Evolutionary conservation across 148 eudicot species (phyloP), one percentile per base, ranked within the genome.

Genomic region (Bassia scoparia): DNA sequence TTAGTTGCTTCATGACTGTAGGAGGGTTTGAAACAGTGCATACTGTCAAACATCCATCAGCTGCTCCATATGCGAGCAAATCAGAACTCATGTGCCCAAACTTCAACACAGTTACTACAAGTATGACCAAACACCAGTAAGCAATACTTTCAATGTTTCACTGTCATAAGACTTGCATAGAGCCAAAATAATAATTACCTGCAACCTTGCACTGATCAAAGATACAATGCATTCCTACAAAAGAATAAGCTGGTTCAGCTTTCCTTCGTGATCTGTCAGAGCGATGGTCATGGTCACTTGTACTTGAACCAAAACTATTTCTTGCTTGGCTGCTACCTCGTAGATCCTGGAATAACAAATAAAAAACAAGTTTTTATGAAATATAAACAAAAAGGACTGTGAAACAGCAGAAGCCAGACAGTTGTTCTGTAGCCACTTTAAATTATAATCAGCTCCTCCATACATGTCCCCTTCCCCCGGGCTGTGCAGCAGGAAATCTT

Each of bases 211-310:
- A 88, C 75, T 95, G 96, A 82, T 95, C 97, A 84, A 95, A 95
- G 74, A 95, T 91, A 81, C 93, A 95, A 79, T 95, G 97, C 98
- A 95, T 94, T 79, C 98, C 98, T 24, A 91, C 91, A 75, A 91
- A 94, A 54, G 98, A 89, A 86, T 94, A 94, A 69, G 91, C 97
- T n/a, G 84, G 92, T 87, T 95, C 98, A 52, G 67, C 77, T 88
- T 80, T 89, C 80, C 67, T 88, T 66, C 81, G 85, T 67, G 86
- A 83, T 66, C 74, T 73, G 52, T 78, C 79, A 35, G 46, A 76
- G 41, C 70, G 84, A 66, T 66, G n/a, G 69, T 89, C 97, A 83
- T 21, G 61, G 67, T 91, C 98, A 87, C 96, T 91, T 69, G 87
- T 79, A 80, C 72, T 83, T 38, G 97, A 88, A 80, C 91, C 78